A percentile compares a stretch with the other conserved stretches of the same genome.
These are phyloP conservation scores for Cladosporium sp. DNA, from an alignment of 2,329 filamentous ascomycete species.

Conservation along the genomic window DNA sequence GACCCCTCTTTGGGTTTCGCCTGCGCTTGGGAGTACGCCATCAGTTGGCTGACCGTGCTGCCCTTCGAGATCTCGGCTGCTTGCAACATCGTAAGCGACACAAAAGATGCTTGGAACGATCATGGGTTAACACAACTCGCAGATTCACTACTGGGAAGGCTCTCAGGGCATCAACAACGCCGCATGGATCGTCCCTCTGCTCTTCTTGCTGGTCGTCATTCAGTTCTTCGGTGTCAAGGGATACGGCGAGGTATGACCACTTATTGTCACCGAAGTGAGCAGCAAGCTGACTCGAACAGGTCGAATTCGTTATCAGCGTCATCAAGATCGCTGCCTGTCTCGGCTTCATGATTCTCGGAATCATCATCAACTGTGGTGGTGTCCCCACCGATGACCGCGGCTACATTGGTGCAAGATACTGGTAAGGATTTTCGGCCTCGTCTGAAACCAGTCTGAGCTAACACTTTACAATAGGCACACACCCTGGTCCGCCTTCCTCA, in stretches of 20 bases:
- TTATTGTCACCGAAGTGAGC: slow-evolving; percentile 20
- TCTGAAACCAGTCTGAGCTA: too few relatives aligned
- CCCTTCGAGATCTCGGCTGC: slow-evolving; percentile 33
- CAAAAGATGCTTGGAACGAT: neutral
- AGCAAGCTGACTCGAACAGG: neutral
- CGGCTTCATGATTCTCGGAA: slow-evolving; percentile 64
- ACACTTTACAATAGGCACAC: slow-evolving; percentile 6
- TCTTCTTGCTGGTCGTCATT: slow-evolving; percentile 73
- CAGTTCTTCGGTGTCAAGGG: slow-evolving; percentile 81
- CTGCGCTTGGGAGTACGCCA: slow-evolving; percentile 33
- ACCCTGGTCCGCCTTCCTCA: slow-evolving; percentile 40
- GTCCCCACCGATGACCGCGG: slow-evolving; percentile 46
- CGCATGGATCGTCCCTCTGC: slow-evolving; percentile 81
- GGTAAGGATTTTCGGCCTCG: neutral
- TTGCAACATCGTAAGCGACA: slow-evolving; percentile 24
- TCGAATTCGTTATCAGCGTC: slow-evolving; percentile 31
- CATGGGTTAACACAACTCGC: neutral
- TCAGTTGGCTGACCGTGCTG: slow-evolving; percentile 31
- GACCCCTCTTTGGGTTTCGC: slow-evolving; percentile 41
- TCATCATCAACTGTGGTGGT: slow-evolving; percentile 58
- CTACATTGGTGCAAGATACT: slow-evolving; percentile 20
- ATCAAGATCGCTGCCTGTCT: slow-evolving; percentile 46
- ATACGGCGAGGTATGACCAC: slow-evolving; percentile 32
- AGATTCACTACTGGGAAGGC: slow-evolving; percentile 30
- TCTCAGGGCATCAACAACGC: slow-evolving; percentile 57